Base-by-base conservation (phyloP, 306 rosid species). In the Quercus parvula region DNA sequence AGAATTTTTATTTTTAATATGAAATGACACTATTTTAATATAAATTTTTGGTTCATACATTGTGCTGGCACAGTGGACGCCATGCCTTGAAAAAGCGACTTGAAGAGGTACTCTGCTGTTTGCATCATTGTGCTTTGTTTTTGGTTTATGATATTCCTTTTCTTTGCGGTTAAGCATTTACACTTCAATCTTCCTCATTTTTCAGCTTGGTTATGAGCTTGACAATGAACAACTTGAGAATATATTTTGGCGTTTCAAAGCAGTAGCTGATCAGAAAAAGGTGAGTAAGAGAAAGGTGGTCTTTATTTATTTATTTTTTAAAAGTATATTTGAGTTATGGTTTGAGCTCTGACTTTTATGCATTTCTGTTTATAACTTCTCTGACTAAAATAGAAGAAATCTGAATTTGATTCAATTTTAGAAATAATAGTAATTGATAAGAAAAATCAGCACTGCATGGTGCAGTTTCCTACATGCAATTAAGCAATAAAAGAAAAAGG, bases 201-300 rank as follows among this genome's bases (percentile, higher is more conserved):
- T 81, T 79, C 89, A 94, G 98, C 96, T 94, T 83, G 98, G 98
- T 83, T 92, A 92, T 85, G 94, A 87, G 78, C 97, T 92, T 78
- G 87, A 84, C 9, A 81, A 77, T 10, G 94, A 84, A 70, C 89
- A 94, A 73, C 84, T 94, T 76, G 82, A 87, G 73, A 90, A 27
- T 64, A 68, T 94, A 70, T 94, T 94, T 75, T 90, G 94, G 98
- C 92, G 91, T 73, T 94, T 92, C 87, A 94, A 94, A 85, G 80
- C 89, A 57, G 92, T 94, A 25, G 98, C 98, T 27, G 98, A 92
- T 82, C 91, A 90, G 71, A 92, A 94, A 78, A 94, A 94, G 94
- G 98, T 93, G 75, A 75, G 54, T 66, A 30, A 31, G 31, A 82
- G 52, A 9, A 41, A 44, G 41, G 8, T 35, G 41, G 41, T 35